phyloP scores from a whole-genome alignment of 768 basidiomycete genomes.

The Strobilomyces echinocephalus region DNA sequence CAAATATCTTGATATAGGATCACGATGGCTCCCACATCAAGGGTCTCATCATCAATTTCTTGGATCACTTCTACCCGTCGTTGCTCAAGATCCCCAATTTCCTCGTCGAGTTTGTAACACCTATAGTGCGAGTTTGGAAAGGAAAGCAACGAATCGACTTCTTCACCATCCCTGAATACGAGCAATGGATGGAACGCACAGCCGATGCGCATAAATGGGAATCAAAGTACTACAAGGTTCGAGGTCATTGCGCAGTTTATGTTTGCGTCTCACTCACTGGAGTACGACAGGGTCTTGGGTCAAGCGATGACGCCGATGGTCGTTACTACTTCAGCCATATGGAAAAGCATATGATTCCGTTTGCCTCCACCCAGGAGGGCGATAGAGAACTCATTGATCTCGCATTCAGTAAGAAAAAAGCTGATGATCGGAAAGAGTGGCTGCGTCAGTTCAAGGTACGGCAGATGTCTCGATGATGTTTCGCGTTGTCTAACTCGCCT shows the following conservation, averaged over 20 bases:
- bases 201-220: constrained; percentile 78
- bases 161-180: constrained; percentile 97
- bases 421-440: constrained; percentile 98
- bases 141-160: constrained; percentile 78
- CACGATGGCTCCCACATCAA: constrained; percentile 99
- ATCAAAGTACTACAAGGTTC: constrained; percentile 95
- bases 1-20: constrained; percentile 53
- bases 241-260: constrained; percentile 11
- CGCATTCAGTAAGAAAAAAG: constrained; percentile 99
- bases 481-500: constrained; percentile 2
- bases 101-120: constrained; percentile 96
- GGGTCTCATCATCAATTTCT: constrained; percentile 96
- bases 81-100: constrained; percentile 87
- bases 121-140: constrained; percentile 90
- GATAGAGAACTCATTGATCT: constrained; percentile 91
- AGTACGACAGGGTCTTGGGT: constrained; percentile 80
- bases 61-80: constrained; percentile 96
- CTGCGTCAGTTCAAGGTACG: constrained; percentile 82
- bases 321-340: constrained; percentile 91
- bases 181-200: constrained; percentile 82
- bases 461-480: background rate
- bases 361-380: constrained; percentile 71
- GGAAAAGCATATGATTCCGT: constrained; percentile 92
- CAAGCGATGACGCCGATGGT: constrained; percentile 84
- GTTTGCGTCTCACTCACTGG: constrained; percentile 1